Evolutionary conservation across 2,329 filamentous ascomycete genomes (phyloP).

Genomic region (Claviceps arundinis): DNA sequence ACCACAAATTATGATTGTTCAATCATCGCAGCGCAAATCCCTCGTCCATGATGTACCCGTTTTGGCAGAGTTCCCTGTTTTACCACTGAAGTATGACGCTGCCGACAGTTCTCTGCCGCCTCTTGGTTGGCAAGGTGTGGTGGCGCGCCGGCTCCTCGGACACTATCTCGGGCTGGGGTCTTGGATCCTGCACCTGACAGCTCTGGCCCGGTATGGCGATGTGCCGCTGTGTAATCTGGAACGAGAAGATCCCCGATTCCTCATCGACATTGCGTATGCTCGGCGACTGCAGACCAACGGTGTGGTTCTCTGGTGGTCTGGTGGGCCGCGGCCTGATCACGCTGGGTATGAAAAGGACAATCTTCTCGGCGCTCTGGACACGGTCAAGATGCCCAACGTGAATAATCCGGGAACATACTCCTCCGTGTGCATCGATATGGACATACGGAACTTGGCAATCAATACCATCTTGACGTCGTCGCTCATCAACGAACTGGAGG

Average conservation of each 20-base stretch:
- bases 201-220: constrained; percentile 82
- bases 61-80: constrained; percentile 69
- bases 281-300: constrained; percentile 79
- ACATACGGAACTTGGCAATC: constrained; percentile 87
- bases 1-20: constrained; percentile 74
- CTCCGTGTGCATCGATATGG: constrained; percentile 90
- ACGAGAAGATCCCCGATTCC: constrained; percentile 80
- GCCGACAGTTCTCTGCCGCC: constrained; percentile 80
- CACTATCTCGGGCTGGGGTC: constrained; percentile 88
- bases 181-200: constrained; percentile 80
- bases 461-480: constrained; percentile 96
- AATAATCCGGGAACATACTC: constrained; percentile 91
- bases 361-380: constrained; percentile 68
- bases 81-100: constrained; percentile 69
- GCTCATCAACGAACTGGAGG: constrained; percentile 91
- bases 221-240: constrained; percentile 93
- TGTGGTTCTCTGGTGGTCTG: constrained; percentile 95
- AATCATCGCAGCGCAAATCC: constrained; percentile 72
- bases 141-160: constrained; percentile 71
- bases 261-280: constrained; percentile 94
- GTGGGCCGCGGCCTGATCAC: constrained; percentile 76
- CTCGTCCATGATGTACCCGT: constrained; percentile 76
- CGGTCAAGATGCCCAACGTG: constrained; percentile 79
- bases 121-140: constrained; percentile 83
- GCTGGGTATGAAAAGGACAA: constrained; percentile 93